These are phyloP conservation scores for Aspergillus neoniger DNA, from an alignment of 2,329 filamentous ascomycete genomes.

Conservation along the genomic window DNA sequence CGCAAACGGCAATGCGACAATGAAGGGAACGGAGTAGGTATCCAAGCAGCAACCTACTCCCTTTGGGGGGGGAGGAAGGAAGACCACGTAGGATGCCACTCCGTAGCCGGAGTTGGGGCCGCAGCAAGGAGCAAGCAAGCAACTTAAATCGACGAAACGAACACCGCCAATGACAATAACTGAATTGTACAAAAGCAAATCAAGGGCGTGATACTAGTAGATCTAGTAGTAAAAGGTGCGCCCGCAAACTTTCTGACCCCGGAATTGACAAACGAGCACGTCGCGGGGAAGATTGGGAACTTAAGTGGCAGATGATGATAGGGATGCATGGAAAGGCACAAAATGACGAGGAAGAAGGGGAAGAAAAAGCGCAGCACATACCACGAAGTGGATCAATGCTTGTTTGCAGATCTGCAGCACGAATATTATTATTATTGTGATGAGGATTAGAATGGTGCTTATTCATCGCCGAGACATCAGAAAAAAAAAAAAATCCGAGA, in stretches of 20 bases:
- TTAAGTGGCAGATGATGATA: background rate
- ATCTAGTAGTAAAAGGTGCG: background rate
- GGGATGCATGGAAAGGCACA: slow-evolving; percentile 4
- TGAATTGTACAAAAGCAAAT: background rate
- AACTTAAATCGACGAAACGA: background rate
- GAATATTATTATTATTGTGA: slow-evolving; percentile 12
- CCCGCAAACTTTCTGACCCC: background rate
- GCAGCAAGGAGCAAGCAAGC: slow-evolving; percentile 6
- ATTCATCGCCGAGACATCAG: slow-evolving; percentile 30
- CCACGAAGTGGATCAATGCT: slow-evolving; percentile 28
- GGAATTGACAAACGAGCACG: background rate
- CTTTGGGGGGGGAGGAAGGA: background rate
- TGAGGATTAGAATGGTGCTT: slow-evolving; percentile 17
- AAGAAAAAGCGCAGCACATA: slow-evolving; percentile 25
- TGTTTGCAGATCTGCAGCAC: slow-evolving; percentile 31
- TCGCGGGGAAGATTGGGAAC: background rate
- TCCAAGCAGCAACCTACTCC: background rate
- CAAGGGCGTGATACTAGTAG: background rate
- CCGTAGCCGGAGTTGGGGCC: background rate
- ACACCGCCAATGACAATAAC: background rate
- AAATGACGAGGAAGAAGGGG: background rate
- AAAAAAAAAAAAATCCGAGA: slow-evolving; percentile 5
- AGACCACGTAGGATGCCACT: background rate
- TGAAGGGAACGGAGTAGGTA: slow-evolving; percentile 6
- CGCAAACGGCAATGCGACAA: slow-evolving; percentile 13